Base-by-base conservation (phyloP, 2,329 filamentous ascomycete genomes). In the Diaporthe sp. region DNA sequence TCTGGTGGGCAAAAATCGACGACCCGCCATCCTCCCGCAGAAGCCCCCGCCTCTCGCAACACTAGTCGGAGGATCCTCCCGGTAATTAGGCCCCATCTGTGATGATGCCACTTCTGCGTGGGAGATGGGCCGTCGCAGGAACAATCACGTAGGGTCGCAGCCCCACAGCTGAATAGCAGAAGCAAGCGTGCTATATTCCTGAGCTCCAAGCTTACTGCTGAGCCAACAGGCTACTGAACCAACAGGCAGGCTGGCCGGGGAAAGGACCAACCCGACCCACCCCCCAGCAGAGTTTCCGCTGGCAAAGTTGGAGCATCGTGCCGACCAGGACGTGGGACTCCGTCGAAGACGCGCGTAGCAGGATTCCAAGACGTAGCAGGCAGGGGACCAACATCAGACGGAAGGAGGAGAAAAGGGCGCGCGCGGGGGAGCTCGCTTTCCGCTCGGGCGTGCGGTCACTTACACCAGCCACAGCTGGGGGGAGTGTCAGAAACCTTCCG, bases 31-130 rank as follows among this genome's bases (percentile, higher is more conserved):
- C 47, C 63, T 68, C 47, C 63, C 63, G 63, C 63, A 37, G 22
- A 35, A 37, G 13, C 61, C 42, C 39, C 47, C 44, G 30, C 30
- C 63, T 27, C 63, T 68, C 63, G 47, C 63, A 53, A 53, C 47
- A 53, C 47, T 68, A 68, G 63, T 37, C 63, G 32, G 32, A 68
- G 63, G 47, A 68, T 68, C 47, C 47, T 53, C 63, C 63, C 47
- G 63, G 47, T 68, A 39, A 51, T 68, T 39, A 39, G 32, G n/a
- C 63, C 32, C 63, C 22, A 30, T 32, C 32, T 61, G 56, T 50
- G 69, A 71, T 61, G 55, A 25, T 51, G 55, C 63, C 47, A 68
- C 63, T 39, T 53, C 13, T 27, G 51, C 25, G 51, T n/a, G 51
- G 50, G 66, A 58, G 32, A 70, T 25, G 35, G 9, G 30, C 42